Conservation (phyloP, 176 grass and related monocot species). For the Lolium perenne region DNA sequence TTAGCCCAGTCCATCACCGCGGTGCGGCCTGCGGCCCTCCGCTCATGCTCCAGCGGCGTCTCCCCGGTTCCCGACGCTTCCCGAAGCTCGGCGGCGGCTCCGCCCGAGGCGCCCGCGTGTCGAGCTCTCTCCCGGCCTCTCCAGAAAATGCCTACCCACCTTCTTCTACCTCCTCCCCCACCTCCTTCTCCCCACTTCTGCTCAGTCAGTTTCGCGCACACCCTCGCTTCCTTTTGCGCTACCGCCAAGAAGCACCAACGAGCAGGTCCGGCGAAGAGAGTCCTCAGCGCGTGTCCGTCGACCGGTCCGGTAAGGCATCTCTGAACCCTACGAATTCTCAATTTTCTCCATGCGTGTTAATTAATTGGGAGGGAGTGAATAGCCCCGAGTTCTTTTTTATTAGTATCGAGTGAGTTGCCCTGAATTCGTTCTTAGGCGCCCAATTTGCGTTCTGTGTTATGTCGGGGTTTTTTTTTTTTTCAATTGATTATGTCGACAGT, state of each 20-base stretch:
- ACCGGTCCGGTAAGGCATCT: constrained; percentile 23
- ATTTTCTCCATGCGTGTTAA: not conserved
- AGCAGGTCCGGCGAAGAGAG: not conserved
- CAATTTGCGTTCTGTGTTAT: no score
- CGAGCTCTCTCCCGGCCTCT: constrained; percentile 42
- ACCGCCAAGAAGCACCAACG: not conserved
- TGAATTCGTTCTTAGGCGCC: no score
- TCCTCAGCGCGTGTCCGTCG: not conserved
- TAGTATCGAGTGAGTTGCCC: no score
- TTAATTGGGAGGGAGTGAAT: no score
- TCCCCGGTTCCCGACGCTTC: constrained; percentile 49
- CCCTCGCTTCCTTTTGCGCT: not conserved
- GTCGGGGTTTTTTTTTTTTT: no score
- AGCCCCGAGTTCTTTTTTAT: no score
- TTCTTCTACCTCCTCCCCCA: constrained; percentile 29
- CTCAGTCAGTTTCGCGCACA: not conserved
- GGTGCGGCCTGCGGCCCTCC: not conserved
- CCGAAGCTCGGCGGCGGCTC: constrained; percentile 1
- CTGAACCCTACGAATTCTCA: not conserved
- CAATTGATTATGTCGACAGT: no score
- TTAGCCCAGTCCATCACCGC: not conserved
- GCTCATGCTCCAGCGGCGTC: not conserved
- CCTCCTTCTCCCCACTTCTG: constrained; percentile 7
- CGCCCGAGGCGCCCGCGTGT: constrained; percentile 10
- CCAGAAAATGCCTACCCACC: constrained; percentile 39